phyloP scores from a whole-genome alignment of 1,284 basidiomycete genomes.

The Microbotryomycetes sp. region DNA sequence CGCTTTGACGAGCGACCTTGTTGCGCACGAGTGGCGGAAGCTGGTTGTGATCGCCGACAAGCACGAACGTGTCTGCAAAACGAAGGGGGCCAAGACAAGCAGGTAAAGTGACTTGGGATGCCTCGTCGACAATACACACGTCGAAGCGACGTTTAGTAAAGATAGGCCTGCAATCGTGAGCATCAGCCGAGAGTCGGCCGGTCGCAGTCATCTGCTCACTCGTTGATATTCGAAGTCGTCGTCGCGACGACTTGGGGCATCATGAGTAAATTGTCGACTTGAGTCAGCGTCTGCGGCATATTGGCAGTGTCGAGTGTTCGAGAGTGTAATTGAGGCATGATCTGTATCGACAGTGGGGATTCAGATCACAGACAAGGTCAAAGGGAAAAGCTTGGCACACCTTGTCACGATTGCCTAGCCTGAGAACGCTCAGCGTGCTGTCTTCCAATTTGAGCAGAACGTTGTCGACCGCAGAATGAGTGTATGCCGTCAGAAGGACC shows the following conservation, averaged over 20 bases:
- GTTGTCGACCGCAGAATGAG: slow-evolving; percentile 95
- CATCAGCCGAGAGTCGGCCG: background rate
- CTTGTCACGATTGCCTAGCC: slow-evolving; percentile 87
- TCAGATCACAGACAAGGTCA: background rate
- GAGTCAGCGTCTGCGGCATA: slow-evolving; percentile 57
- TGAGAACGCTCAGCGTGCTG: slow-evolving; percentile 51
- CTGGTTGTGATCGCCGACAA: slow-evolving; percentile 96
- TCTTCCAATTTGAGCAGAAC: slow-evolving; percentile 72
- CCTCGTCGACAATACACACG: slow-evolving; percentile 97
- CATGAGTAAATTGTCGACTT: slow-evolving; percentile 72
- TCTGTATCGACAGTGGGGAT: slow-evolving; percentile 11
- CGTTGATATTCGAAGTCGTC: slow-evolving; percentile 85
- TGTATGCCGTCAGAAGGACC: slow-evolving; percentile 84
- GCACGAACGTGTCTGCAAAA: slow-evolving; percentile 80
- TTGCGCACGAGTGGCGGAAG: slow-evolving; percentile 87
- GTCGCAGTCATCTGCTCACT: slow-evolving; percentile 55
- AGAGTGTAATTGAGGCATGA: slow-evolving; percentile 56
- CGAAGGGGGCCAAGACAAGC: slow-evolving; percentile 89
- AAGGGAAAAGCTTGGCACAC: slow-evolving; percentile 45
- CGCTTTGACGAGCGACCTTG: slow-evolving; percentile 66
- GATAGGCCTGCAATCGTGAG: slow-evolving; percentile 54
- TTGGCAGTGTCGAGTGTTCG: slow-evolving; percentile 57
- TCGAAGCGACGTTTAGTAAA: slow-evolving; percentile 83
- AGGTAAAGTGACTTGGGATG: slow-evolving; percentile 93
- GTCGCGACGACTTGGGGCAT: slow-evolving; percentile 87